Percentiles rank a stretch among this genome's conserved stretches.
phyloP scores from a whole-genome alignment of 2,329 filamentous ascomycete species.

The Penicillium sp. region DNA sequence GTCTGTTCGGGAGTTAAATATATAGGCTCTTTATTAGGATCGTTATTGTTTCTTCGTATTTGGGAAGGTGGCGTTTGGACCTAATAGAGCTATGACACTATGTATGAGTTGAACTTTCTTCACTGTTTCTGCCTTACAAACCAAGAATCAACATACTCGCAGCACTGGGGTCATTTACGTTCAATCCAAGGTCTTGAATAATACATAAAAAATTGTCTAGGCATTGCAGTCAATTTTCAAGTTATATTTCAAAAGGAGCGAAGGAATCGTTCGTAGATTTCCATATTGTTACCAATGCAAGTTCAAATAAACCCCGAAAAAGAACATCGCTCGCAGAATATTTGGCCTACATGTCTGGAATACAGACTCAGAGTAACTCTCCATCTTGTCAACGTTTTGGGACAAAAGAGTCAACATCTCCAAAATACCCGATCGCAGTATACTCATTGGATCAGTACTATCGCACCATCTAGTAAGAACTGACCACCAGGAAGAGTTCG shows the following conservation, averaged over 20 bases:
- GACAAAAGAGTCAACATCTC: background rate
- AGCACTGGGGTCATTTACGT: background rate
- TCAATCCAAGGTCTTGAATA: background rate
- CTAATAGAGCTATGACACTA: background rate
- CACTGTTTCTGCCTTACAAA: conserved; percentile 46
- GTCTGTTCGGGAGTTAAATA: background rate
- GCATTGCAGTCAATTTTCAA: background rate
- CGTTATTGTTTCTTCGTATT: background rate
- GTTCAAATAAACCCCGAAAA: background rate
- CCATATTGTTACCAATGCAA: background rate
- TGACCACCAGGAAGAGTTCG: background rate
- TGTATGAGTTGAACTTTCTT: background rate
- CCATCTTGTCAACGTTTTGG: background rate
- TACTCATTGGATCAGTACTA: background rate
- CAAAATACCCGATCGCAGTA: background rate
- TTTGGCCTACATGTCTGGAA: background rate
- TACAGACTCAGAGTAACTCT: background rate
- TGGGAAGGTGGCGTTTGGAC: background rate
- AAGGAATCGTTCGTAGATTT: background rate
- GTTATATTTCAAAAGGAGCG: background rate
- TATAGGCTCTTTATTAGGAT: background rate
- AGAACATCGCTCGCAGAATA: background rate
- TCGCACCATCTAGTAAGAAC: background rate
- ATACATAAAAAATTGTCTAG: too few relatives aligned
- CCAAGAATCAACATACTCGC: conserved; percentile 16